Evolutionary conservation across 2,329 filamentous ascomycete genomes (phyloP).

Genomic region (Fusarium metavorans): DNA sequence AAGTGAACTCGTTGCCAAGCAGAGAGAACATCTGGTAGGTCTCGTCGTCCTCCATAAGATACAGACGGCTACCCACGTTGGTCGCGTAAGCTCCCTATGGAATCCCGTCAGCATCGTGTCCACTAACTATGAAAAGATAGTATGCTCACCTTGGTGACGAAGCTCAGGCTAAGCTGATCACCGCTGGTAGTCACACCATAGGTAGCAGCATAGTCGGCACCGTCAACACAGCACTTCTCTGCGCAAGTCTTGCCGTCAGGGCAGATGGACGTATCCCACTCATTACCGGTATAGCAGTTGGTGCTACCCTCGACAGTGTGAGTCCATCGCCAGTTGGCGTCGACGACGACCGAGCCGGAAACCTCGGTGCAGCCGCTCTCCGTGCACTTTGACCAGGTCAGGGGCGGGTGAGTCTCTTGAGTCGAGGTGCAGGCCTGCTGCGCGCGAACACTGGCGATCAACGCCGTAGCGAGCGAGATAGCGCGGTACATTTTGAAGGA

Average conservation of each 20-base stretch:
- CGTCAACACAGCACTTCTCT: constrained; percentile 63
- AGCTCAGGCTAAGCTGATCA: constrained; percentile 64
- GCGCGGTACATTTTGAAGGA: constrained; percentile 42
- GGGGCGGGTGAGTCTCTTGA: constrained; percentile 62
- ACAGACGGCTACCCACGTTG: constrained; percentile 68
- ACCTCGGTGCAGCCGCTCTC: constrained; percentile 62
- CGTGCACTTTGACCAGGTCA: constrained; percentile 66
- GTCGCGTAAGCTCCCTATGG: constrained; percentile 50
- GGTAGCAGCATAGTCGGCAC: constrained; percentile 62
- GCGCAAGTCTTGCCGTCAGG: constrained; percentile 57
- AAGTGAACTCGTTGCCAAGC: constrained; percentile 75
- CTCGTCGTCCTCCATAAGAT: constrained; percentile 70
- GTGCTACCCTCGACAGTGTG: constrained; percentile 59
- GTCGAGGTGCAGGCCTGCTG: constrained; percentile 63
- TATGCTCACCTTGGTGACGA: constrained; percentile 60
- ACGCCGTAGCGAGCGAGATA: constrained; percentile 40
- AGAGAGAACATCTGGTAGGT: constrained; percentile 74
- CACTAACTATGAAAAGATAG: no score
- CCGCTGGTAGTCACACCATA: constrained; percentile 66
- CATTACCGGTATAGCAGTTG: constrained; percentile 69
- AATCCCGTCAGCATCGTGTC: no score
- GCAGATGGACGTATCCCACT: constrained; percentile 56
- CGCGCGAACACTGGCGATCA: constrained; percentile 48
- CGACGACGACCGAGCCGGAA: constrained; percentile 64
- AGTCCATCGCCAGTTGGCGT: constrained; percentile 72